A percentile compares a stretch with the other conserved stretches of the same genome.
Conservation (phyloP, 2,329 filamentous ascomycete genomes). For the Akanthomyces lecanii region DNA sequence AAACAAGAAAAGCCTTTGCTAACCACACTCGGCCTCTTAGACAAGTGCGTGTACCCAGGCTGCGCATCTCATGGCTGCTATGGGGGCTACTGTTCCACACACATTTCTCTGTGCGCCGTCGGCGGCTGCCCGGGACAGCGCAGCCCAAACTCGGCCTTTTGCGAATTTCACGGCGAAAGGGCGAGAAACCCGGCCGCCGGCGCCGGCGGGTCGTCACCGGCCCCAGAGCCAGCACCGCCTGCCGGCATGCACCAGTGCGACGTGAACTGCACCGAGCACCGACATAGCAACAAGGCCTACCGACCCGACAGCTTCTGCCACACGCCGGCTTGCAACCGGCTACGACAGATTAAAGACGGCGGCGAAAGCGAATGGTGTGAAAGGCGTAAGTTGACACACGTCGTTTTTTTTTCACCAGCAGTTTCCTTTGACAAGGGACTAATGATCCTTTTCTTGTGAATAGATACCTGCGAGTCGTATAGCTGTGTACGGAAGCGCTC, state of each 20-base stretch:
- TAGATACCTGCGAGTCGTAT: constrained; percentile 10
- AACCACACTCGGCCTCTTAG: neutral
- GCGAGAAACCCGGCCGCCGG: neutral
- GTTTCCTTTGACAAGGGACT: neutral
- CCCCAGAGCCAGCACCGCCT: neutral
- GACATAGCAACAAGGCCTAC: constrained; percentile 11
- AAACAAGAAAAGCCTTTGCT: neutral
- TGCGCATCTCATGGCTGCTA: neutral
- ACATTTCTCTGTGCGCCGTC: neutral
- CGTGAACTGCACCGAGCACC: constrained; percentile 4
- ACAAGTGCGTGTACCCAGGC: neutral
- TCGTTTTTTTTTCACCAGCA: neutral
- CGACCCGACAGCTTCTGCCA: constrained; percentile 4
- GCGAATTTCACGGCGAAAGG: neutral
- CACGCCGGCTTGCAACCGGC: neutral
- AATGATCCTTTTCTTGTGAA: neutral
- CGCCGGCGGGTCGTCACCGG: too few relatives aligned
- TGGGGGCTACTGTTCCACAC: neutral
- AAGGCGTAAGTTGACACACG: neutral
- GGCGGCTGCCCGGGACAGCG: neutral
- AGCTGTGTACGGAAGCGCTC: constrained; percentile 1
- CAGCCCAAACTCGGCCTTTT: neutral
- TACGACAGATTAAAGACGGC: neutral
- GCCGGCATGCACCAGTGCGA: neutral
- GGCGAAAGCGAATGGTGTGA: constrained; percentile 15